phyloP scores from a whole-genome alignment of 768 basidiomycete species.

The Exsudoporus frostii region DNA sequence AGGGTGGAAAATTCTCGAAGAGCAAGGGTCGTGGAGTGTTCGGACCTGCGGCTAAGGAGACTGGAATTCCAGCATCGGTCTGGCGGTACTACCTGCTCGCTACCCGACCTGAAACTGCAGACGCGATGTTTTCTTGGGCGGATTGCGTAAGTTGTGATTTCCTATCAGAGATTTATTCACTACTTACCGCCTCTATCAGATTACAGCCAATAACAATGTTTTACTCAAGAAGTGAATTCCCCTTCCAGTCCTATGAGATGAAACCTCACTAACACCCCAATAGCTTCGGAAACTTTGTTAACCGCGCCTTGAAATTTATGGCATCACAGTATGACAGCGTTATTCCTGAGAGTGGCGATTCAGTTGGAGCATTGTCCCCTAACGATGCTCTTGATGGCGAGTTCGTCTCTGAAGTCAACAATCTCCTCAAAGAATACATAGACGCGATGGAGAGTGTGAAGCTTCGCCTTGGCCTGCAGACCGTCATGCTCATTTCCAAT shows the following conservation, averaged over 20 bases:
- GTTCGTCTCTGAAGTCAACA: slow-evolving; percentile 80
- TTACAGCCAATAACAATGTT: slow-evolving; percentile 89
- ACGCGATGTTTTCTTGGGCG: slow-evolving; percentile 96
- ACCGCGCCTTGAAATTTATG: slow-evolving; percentile 90
- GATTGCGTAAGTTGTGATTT: slow-evolving; percentile 65
- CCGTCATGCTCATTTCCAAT: slow-evolving; percentile 84
- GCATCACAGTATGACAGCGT: slow-evolving; percentile 77
- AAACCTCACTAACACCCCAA: neutral
- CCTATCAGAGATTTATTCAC: neutral
- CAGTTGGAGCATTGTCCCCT: slow-evolving; percentile 64
- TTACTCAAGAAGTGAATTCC: slow-evolving; percentile 81
- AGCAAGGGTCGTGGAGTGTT: slow-evolving; percentile 96
- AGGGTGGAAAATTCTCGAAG: slow-evolving; percentile 98
- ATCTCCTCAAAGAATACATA: slow-evolving; percentile 72
- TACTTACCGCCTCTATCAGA: slow-evolving; percentile 39
- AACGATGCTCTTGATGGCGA: slow-evolving; percentile 65
- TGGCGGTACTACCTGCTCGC: slow-evolving; percentile 97
- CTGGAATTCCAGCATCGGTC: slow-evolving; percentile 89
- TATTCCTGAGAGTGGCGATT: slow-evolving; percentile 76
- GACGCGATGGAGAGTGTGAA: slow-evolving; percentile 91
- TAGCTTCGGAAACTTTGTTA: slow-evolving; percentile 97
- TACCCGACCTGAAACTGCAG: slow-evolving; percentile 88
- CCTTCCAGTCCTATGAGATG: neutral
- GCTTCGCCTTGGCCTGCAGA: slow-evolving; percentile 82
- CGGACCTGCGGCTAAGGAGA: slow-evolving; percentile 89